Evolutionary conservation across 116 monocot genomes (phyloP).

Genomic region (Zostera marina): DNA sequence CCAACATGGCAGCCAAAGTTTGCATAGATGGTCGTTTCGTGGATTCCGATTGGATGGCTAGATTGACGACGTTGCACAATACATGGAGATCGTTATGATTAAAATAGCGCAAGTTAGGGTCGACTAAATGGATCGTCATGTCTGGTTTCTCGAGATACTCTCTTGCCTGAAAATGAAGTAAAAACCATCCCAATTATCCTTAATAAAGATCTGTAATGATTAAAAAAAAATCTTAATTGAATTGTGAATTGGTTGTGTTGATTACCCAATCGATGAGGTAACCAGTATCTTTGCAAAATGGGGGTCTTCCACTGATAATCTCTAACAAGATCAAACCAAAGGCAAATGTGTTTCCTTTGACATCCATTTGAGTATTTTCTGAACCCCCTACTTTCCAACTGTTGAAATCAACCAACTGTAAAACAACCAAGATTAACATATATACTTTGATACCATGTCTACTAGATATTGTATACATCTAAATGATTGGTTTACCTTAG

Average conservation of each 20-base stretch:
- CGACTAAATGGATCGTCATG: slow-evolving; percentile 40
- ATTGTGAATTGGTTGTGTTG: too few relatives aligned
- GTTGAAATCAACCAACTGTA: slow-evolving; percentile 89
- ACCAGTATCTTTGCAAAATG: slow-evolving; percentile 83
- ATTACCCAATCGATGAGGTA: slow-evolving; percentile 77
- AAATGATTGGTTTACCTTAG: slow-evolving; percentile 36
- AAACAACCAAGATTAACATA: background rate
- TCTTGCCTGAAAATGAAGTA: slow-evolving; percentile 50
- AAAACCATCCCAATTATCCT: too few relatives aligned
- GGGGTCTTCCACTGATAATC: slow-evolving; percentile 76
- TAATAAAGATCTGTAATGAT: too few relatives aligned
- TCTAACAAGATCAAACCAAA: slow-evolving; percentile 91
- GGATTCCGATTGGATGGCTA: slow-evolving; percentile 55
- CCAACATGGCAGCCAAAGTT: slow-evolving; percentile 55
- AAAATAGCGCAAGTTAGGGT: slow-evolving; percentile 53
- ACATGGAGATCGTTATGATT: slow-evolving; percentile 45
- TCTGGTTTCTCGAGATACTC: slow-evolving; percentile 39
- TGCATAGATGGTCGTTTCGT: slow-evolving; percentile 73
- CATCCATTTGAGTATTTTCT: slow-evolving; percentile 26
- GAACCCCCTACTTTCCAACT: slow-evolving; percentile 66
- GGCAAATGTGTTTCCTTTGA: slow-evolving; percentile 48
- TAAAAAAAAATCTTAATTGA: too few relatives aligned
- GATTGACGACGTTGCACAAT: slow-evolving; percentile 45
- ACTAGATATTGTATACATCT: background rate
- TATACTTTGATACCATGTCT: background rate